Conservation (phyloP, 495 filamentous ascomycete species). For the Penicillium desertorum region DNA sequence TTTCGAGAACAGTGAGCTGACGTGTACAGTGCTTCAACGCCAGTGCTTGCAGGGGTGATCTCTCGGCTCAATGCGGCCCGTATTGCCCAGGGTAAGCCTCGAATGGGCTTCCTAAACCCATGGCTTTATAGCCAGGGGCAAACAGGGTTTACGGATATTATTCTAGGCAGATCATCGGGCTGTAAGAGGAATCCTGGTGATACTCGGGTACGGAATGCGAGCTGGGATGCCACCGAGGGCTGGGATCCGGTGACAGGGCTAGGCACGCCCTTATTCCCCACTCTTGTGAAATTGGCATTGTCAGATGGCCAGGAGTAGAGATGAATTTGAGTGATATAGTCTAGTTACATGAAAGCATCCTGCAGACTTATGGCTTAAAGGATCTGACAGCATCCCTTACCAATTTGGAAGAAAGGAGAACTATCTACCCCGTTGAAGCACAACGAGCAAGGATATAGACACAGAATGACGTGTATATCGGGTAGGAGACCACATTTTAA, state of each 20-base stretch:
- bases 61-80: slow-evolving; percentile 60
- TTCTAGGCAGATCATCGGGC: slow-evolving; percentile 52
- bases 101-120: slow-evolving; percentile 64
- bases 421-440: too few relatives aligned
- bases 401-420: not conserved
- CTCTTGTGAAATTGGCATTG: slow-evolving; percentile 19
- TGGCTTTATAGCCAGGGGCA: slow-evolving; percentile 55
- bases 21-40: slow-evolving; percentile 45
- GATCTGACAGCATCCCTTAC: too few relatives aligned
- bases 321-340: not conserved
- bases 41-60: slow-evolving; percentile 55
- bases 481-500: too few relatives aligned
- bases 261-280: slow-evolving; percentile 30
- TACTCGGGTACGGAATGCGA: slow-evolving; percentile 47
- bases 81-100: slow-evolving; percentile 43
- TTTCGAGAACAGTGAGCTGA: slow-evolving; percentile 12
- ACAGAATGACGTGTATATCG: too few relatives aligned
- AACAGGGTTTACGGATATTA: slow-evolving; percentile 57
- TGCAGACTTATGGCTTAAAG: not conserved
- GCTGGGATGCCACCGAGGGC: slow-evolving; percentile 45
- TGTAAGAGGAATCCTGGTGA: slow-evolving; percentile 42
- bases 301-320: not conserved
- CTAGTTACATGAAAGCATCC: not conserved
- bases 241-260: slow-evolving; percentile 37
- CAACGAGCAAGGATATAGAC: too few relatives aligned